phyloP scores from a whole-genome alignment of 129 eudicot species.

The Rutidosis leptorrhynchoides region DNA sequence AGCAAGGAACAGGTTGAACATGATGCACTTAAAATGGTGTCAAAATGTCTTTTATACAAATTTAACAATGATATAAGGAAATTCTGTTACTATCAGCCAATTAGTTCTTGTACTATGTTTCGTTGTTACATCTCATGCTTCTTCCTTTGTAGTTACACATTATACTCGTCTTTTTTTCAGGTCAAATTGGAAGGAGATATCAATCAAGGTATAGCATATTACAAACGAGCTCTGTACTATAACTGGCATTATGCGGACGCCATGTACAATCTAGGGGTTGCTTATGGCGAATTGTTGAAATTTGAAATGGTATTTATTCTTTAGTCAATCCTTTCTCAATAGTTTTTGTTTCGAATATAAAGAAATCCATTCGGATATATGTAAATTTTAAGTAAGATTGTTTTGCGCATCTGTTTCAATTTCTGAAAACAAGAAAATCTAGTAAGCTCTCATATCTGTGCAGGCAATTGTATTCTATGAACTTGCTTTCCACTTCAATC shows the following conservation, averaged over 20 bases:
- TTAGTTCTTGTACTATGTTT: neutral
- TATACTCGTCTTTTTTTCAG: slow-evolving; percentile 38
- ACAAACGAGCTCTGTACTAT: slow-evolving; percentile 86
- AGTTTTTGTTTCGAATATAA: neutral
- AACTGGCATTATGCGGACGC: slow-evolving; percentile 99
- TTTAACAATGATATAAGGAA: neutral
- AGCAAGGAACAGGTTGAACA: neutral
- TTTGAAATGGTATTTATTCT: slow-evolving; percentile 84
- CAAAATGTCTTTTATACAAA: neutral
- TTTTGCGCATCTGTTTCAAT: neutral
- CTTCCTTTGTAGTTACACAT: neutral
- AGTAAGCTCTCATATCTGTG: slow-evolving; percentile 22
- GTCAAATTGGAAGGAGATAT: slow-evolving; percentile 97
- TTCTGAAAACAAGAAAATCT: slow-evolving; percentile 7
- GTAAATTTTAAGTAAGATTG: slow-evolving; percentile 7
- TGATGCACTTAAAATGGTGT: neutral
- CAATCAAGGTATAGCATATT: slow-evolving; percentile 87
- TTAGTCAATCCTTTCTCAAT: neutral
- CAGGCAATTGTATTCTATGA: slow-evolving; percentile 98
- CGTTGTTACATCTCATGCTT: slow-evolving; percentile 12
- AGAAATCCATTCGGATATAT: slow-evolving; percentile 10
- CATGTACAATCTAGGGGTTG: slow-evolving; percentile 98
- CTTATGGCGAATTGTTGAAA: slow-evolving; percentile 98
- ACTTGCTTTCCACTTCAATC: slow-evolving; percentile 99
- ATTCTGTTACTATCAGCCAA: neutral